Base-by-base conservation (phyloP, 2,329 filamentous ascomycete genomes). In the Cladophialophora yegresii region DNA sequence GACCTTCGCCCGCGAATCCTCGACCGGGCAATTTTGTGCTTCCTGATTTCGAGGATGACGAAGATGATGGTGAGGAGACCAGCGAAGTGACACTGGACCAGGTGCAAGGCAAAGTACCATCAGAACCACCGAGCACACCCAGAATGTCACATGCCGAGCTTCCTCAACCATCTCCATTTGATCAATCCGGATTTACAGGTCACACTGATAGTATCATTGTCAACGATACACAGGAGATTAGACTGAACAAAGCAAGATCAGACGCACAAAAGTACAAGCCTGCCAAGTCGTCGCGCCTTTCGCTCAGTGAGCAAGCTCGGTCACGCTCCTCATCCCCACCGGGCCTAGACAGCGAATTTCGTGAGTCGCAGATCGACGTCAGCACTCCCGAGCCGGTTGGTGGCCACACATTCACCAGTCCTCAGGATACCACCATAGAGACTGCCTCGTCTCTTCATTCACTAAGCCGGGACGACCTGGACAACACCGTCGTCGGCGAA, bases 41-140 rank as follows among this genome's bases (percentile, higher is more conserved):
- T 57, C 67, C 67, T 12, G 72, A 96, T 90, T 72, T 97, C 91
- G 92, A 98, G 96, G 60, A 99, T 36, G 63, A 65, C n/a, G 72
- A 64, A 22, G 72, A 96, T 90, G 73, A 98, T 91, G 58, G 36
- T 26, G 92, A 98, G 96, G 59, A 98, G 84, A n/a, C 91, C 92
- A 54, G 51, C 57, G 32, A 45, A 6, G 74, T 96, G 97, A 83
- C 92, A 96, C 62, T 98, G 84, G 83, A 98, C 98, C 53, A 98
- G 81, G 83, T 98, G 98, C 93, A 98, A 97, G 84, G 98, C 97
- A 83, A 98, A 98, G 70, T 98, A 93, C 79, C 95, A 91, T 81
- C 89, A 92, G 79, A 96, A 96, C 95, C 95, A 20, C 47, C 47
- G 9, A 66, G 65, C 47, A 67, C 67, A 50, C 67, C 67, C 13